Evolutionary conservation across 768 basidiomycete genomes (phyloP), one percentile per base, ranked within the genome.

Genomic region (Leucocoprinus sp.): DNA sequence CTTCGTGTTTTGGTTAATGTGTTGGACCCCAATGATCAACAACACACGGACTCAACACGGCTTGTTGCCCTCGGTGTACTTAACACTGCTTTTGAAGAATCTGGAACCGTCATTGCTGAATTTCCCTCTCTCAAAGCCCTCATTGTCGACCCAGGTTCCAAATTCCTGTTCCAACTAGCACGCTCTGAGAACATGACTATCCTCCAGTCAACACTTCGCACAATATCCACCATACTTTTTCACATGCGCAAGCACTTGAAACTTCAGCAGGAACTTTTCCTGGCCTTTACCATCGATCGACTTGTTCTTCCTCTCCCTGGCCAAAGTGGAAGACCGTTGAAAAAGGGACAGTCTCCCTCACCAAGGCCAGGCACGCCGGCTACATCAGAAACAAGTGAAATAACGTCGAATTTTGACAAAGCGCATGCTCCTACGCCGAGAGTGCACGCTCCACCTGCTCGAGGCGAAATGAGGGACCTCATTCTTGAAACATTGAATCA

Each of bases 41-140:
- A 92, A 43, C 95, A 98, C 60, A 97, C 96, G 2, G 96, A 98
- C 60, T 91, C 93, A 3, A 96, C 93, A 43, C 82, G 96, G 11
- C 71, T 95, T 6, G 83, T 86, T 44, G 89, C 93, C 0, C 75
- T 99, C 18, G 75, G 84, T 1, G 84, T 93, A 45, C 73, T 99
- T 45, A 92, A 93, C 56, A 73, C 82, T 17, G 85, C 90, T 2
- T 81, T 98, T 43, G 91, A 97, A 61, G 79, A 82, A 42, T 79
- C 90, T 15, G 93, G 93, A 5, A 61, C 73, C 5, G 75, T 72
- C 33, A 78, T 99, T 44, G 78, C 82, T 19, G 67, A 75, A 21
- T 97, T 85, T 61, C 79, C 85, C 5, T 89, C 88, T 5, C 67
- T 98, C 26, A 68, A 80, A 40, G 69, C 73, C 21, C 79, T 97